Evolutionary conservation across 371 early-diverging fungal genomes (phyloP).

Genomic region (Mortierella sp.): DNA sequence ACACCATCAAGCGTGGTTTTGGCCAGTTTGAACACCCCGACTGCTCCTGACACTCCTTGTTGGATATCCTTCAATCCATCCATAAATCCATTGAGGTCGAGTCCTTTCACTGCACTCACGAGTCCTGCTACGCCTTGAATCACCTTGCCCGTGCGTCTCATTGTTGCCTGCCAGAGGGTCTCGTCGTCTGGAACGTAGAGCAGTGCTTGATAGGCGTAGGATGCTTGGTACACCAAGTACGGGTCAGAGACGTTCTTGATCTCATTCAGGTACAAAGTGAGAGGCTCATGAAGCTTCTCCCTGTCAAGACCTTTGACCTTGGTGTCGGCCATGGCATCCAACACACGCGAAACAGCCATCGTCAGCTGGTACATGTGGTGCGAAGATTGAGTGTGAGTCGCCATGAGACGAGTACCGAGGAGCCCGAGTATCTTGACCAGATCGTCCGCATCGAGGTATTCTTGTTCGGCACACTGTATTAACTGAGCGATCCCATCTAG

Average conservation of each 20-base stretch:
- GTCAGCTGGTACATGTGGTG: neutral
- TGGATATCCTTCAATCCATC: too few relatives aligned
- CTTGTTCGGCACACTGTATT: neutral
- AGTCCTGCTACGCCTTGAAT: too few relatives aligned
- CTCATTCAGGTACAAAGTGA: neutral
- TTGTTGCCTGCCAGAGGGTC: too few relatives aligned
- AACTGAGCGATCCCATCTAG: neutral
- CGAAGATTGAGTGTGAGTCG: neutral
- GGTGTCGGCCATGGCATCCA: conserved; percentile 1
- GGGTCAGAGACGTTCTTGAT: neutral
- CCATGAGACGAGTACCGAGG: neutral
- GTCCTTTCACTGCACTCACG: too few relatives aligned
- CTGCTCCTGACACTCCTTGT: too few relatives aligned
- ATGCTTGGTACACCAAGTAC: neutral
- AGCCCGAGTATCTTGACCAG: neutral
- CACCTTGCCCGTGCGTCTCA: too few relatives aligned
- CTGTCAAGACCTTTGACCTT: neutral
- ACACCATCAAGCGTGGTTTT: too few relatives aligned
- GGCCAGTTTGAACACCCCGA: too few relatives aligned
- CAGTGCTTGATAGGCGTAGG: too few relatives aligned
- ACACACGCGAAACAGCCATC: neutral
- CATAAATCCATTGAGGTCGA: too few relatives aligned
- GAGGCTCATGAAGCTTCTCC: neutral
- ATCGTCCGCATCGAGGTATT: neutral
- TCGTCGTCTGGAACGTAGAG: too few relatives aligned